Conservation (phyloP, 768 basidiomycete genomes). For the Amanita molliuscula region DNA sequence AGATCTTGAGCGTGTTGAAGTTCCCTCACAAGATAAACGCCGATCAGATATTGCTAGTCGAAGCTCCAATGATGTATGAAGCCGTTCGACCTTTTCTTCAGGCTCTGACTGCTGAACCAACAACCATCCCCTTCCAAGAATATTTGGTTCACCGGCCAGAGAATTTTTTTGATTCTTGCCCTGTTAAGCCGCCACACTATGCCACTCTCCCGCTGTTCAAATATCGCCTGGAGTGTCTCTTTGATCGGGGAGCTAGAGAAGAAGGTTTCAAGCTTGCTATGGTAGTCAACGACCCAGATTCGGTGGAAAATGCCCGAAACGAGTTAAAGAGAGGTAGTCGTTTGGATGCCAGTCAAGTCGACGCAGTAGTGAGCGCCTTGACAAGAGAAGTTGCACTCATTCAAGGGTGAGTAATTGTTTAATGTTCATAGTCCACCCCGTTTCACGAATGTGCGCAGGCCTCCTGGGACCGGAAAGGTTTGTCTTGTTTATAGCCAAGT, state of each 20-base stretch:
- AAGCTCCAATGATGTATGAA: constrained; percentile 59
- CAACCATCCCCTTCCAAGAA: constrained; percentile 45
- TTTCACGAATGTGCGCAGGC: constrained; percentile 27
- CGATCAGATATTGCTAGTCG: constrained; percentile 35
- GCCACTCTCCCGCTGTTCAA: constrained; percentile 41
- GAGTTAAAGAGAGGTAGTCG: constrained; percentile 23
- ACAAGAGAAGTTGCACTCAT: constrained; percentile 54
- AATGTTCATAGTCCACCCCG: not conserved
- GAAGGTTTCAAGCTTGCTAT: constrained; percentile 30
- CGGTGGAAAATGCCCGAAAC: constrained; percentile 22
- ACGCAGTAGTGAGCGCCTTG: constrained; percentile 54
- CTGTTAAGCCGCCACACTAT: constrained; percentile 44
- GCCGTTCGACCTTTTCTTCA: constrained; percentile 60
- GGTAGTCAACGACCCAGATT: constrained; percentile 33
- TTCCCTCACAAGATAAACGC: not conserved
- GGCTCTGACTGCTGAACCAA: constrained; percentile 46
- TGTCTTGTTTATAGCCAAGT: not conserved
- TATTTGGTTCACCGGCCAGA: constrained; percentile 36
- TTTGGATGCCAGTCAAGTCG: constrained; percentile 63
- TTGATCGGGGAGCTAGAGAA: constrained; percentile 28
- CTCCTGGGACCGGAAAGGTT: constrained; percentile 75
- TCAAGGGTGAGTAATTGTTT: constrained; percentile 42
- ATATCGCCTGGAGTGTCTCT: constrained; percentile 47
- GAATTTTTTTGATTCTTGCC: constrained; percentile 20
- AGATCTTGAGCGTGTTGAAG: constrained; percentile 9